Evolutionary conservation across 2,329 filamentous ascomycete species (phyloP), one percentile per base, ranked within the genome.

Genomic region (Fusarium pseudocircinatum): DNA sequence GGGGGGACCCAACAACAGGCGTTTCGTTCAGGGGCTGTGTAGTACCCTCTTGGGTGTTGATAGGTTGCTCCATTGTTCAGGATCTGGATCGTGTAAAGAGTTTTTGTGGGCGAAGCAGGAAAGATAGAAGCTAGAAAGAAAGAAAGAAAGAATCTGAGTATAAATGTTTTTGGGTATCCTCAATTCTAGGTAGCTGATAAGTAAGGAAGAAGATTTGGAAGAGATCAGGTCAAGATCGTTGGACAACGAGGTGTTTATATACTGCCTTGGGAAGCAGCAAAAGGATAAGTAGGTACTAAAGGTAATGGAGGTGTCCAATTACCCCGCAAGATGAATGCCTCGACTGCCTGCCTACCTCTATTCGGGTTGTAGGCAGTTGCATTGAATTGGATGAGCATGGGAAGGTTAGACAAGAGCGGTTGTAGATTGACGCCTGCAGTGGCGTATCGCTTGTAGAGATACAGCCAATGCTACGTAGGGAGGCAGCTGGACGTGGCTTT

Each of bases 11-110:
- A 13, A 69, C 60, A 24, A 78, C 72, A 43, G 80, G 78, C 18
- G 82, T 80, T 67, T 81, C 79, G 69, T 79, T 78, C 70, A 80
- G 63, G 34, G 78, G 75, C 42, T 77, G 70, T 20, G 76, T 70
- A n/a, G 70, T 66, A n/a, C 67, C 66, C 47, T 77, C 75, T 58
- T 74, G 73, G 36, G 75, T 72, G 36, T 77, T 75, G 53, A 78
- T 70, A 34, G 68, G 63, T 53, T 78, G 77, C 49, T 78, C 75
- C 78, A 79, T 78, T 36, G 32, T 49, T 52, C n/a, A 39, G 20
- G 34, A 16, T n/a, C n/a, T 49, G 28, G 24, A 22, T 11, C 18
- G 39, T 64, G 12, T 15, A 37, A 49, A 36, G 16, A 20, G 15
- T 36, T 8, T 6, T 53, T 39, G 34, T 22, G 6, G 36, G 15